Base-by-base conservation (phyloP, 306 rosid genomes). In the Rosa rugosa region DNA sequence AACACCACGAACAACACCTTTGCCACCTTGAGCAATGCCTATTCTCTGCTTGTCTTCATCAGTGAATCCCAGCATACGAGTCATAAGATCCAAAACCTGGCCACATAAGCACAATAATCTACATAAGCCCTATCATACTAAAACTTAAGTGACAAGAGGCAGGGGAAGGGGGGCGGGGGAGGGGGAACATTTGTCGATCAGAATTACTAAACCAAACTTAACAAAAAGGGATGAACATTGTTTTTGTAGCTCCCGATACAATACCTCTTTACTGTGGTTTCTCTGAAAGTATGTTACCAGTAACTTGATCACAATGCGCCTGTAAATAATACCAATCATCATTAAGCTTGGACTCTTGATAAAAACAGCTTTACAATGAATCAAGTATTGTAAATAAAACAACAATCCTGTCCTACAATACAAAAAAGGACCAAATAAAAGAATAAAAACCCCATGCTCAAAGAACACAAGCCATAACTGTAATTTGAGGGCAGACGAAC, bases 1-100 rank as follows among this genome's bases (percentile, higher is more conserved):
- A 80, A 95, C 98, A 80, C 99, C 99, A 42, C 94, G 97, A 53
- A 95, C 98, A 80, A 95, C 99, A 77, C 99, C 98, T 88, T 90
- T 92, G 81, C 97, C 93, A 81, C 91, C 92, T 73, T 87, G 96
- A 82, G 99, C 97, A 67, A 81, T 84, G 27, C 99, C 99, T 77
- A 95, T 92, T 84, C 98, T 91, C 86, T 87, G 91, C 79, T 95
- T 95, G 79, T 95, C 99, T 76, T 95, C 99, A 5, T 90, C 87
- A 77, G 94, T 86, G 87, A 95, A 95, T 64, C 99, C 99, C 51
- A 95, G 91, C 99, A 95, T 90, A 73, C 97, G 97, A 78, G 90
- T 97, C 99, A 95, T 92, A 70, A 95, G 91, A 82, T 92, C 99
- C 88, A 95, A 87, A 79, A 95, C 99, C 99, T 95, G 79, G 63